phyloP scores from a whole-genome alignment of 192 early-diverging fungal species.

The Phlyctochytrium arcticum region DNA sequence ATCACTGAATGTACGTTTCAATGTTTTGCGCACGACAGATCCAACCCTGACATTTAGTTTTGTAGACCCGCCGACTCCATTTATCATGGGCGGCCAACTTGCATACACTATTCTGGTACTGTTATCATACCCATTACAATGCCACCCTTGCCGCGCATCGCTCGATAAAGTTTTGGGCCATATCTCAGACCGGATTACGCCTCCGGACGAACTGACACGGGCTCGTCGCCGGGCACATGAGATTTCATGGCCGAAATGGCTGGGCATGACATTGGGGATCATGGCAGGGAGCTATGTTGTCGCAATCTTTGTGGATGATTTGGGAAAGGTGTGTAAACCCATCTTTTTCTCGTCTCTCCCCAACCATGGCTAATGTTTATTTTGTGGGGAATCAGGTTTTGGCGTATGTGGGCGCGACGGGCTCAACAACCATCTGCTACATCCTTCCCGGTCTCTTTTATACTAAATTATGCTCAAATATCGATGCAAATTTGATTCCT shows the following conservation, averaged over 20 bases:
- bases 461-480: slow-evolving; percentile 59
- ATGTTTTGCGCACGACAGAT: background rate
- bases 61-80: slow-evolving; percentile 56
- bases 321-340: slow-evolving; percentile 60
- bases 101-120: slow-evolving; percentile 86
- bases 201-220: background rate
- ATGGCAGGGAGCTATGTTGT: slow-evolving; percentile 66
- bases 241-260: background rate
- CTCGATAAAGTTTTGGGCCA: slow-evolving; percentile 75
- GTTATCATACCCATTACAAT: slow-evolving; percentile 90
- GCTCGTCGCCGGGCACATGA: background rate
- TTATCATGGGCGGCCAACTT: slow-evolving; percentile 82
- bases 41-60: background rate
- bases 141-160: slow-evolving; percentile 84
- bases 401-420: slow-evolving; percentile 93
- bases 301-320: slow-evolving; percentile 71
- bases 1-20: slow-evolving; percentile 63
- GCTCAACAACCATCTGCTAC: slow-evolving; percentile 92
- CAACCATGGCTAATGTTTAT: no score
- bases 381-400: slow-evolving; percentile 53
- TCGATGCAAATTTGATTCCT: no score
- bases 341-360: background rate
- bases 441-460: slow-evolving; percentile 94
- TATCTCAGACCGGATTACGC: background rate
- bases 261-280: slow-evolving; percentile 60